Conservation (phyloP, 257 asterid species). For the Ilex asprella region DNA sequence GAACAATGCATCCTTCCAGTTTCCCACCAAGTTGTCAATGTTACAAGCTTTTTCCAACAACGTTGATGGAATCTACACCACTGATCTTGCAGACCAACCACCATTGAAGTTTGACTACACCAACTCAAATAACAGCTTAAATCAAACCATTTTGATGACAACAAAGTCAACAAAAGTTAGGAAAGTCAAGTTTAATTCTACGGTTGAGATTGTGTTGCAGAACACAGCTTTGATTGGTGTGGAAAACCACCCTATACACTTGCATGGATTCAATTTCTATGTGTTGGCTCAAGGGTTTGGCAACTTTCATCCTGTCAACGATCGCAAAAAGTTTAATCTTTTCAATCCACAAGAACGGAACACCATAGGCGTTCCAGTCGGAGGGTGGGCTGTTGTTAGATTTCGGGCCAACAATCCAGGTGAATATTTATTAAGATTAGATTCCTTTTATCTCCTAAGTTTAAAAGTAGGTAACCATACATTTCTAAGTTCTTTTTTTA, state of each 20-base stretch:
- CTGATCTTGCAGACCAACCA: conserved; percentile 5
- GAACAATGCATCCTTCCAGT: conserved; percentile 9
- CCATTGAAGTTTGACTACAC: conserved; percentile 9
- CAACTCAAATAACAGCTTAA: neutral
- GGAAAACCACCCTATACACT: conserved; percentile 13
- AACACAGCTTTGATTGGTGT: conserved; percentile 2
- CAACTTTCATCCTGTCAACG: neutral
- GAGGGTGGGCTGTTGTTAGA: conserved; percentile 1
- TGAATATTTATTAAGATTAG: neutral
- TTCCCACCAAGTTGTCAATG: conserved; percentile 6
- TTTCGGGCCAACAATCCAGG: conserved; percentile 7
- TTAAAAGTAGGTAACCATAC: too few species aligned
- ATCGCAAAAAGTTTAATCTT: conserved; percentile 1
- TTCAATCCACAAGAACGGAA: neutral
- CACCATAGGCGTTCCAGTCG: neutral
- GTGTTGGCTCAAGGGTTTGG: conserved; percentile 19
- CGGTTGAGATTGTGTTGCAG: conserved; percentile 15
- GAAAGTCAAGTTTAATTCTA: conserved; percentile 7
- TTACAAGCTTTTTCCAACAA: conserved; percentile 8
- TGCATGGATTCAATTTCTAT: conserved; percentile 13
- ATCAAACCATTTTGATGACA: neutral
- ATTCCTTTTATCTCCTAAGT: too few species aligned
- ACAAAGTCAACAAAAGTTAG: conserved; percentile 10
- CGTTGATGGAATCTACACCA: conserved; percentile 8
- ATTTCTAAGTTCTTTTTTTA: too few species aligned